phyloP scores from a whole-genome alignment of 148 eudicot genomes.

The Selenicereus undatus region DNA sequence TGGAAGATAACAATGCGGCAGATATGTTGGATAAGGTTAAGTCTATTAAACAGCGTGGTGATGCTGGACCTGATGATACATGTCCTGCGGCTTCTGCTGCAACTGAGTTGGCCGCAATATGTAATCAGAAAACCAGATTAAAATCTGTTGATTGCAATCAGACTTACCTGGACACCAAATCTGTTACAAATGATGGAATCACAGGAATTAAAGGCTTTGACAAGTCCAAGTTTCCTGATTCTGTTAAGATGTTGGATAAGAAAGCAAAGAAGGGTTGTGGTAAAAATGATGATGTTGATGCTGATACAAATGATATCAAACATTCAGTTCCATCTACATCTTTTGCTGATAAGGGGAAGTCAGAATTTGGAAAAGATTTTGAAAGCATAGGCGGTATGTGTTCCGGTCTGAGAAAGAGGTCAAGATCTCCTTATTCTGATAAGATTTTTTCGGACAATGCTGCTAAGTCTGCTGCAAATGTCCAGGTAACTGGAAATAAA shows the following conservation, averaged over 20 bases:
- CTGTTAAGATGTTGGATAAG: not conserved
- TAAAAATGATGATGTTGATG: too few relatives aligned
- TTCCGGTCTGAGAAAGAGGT: conserved; percentile 12
- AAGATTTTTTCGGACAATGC: not conserved
- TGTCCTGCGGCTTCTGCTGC: conserved; percentile 10
- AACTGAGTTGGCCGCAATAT: not conserved
- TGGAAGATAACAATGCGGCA: conserved; percentile 13
- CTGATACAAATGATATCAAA: too few relatives aligned
- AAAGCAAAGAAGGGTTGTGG: not conserved
- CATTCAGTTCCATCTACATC: too few relatives aligned
- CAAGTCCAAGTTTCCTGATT: conserved; percentile 3
- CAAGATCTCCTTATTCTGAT: conserved; percentile 16
- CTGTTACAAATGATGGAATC: not conserved
- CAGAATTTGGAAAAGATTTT: not conserved
- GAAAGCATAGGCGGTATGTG: not conserved
- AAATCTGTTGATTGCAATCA: conserved; percentile 18
- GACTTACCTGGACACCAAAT: not conserved
- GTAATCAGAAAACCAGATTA: conserved; percentile 8
- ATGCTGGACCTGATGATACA: conserved; percentile 14
- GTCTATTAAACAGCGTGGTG: conserved; percentile 11
- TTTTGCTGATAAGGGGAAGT: not conserved
- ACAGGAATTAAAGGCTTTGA: not conserved
- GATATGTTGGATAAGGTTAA: conserved; percentile 9
- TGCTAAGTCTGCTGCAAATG: not conserved
- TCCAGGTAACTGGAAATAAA: not conserved